phyloP scores from a whole-genome alignment of 2,329 filamentous ascomycete species.

The Daldinia sp. region DNA sequence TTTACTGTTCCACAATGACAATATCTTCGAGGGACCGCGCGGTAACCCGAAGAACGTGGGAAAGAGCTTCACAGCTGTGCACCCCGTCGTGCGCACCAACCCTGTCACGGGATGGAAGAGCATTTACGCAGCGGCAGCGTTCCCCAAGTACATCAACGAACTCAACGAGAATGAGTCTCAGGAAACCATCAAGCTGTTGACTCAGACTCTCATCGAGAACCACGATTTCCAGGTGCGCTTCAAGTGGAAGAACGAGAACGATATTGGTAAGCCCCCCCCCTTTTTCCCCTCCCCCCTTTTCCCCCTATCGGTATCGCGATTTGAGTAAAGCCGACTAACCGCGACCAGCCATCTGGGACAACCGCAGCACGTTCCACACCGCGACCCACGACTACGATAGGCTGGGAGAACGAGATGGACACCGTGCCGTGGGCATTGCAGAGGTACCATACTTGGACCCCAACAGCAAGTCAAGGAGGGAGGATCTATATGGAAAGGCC shows the following conservation, averaged over 20 bases:
- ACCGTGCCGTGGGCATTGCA: background rate
- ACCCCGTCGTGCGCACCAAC: slow-evolving; percentile 5
- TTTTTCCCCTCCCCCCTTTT: background rate
- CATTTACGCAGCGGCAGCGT: slow-evolving; percentile 3
- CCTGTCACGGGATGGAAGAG: slow-evolving; percentile 5
- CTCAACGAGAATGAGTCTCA: background rate
- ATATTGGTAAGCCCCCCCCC: slow-evolving; percentile 1
- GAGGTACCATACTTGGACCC: slow-evolving; percentile 1
- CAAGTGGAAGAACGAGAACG: slow-evolving; percentile 4
- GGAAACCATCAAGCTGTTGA: background rate
- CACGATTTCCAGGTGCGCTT: slow-evolving; percentile 4
- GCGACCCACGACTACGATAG: slow-evolving; percentile 5
- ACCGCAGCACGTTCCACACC: slow-evolving; percentile 4
- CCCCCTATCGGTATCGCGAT: background rate
- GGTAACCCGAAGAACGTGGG: slow-evolving; percentile 1
- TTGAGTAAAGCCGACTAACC: background rate
- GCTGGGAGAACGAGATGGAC: background rate
- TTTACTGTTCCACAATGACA: background rate
- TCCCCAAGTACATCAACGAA: slow-evolving; percentile 8
- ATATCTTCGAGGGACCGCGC: slow-evolving; percentile 1
- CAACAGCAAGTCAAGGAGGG: slow-evolving; percentile 1
- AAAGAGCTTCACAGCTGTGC: background rate
- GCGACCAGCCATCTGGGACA: background rate
- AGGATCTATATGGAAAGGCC: background rate
- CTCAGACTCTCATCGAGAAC: slow-evolving; percentile 4